A percentile compares a stretch with the other conserved stretches of the same genome.
These are phyloP conservation scores for Microthlaspi erraticum DNA, from an alignment of 345 rosid genomes.

Conservation along the genomic window DNA sequence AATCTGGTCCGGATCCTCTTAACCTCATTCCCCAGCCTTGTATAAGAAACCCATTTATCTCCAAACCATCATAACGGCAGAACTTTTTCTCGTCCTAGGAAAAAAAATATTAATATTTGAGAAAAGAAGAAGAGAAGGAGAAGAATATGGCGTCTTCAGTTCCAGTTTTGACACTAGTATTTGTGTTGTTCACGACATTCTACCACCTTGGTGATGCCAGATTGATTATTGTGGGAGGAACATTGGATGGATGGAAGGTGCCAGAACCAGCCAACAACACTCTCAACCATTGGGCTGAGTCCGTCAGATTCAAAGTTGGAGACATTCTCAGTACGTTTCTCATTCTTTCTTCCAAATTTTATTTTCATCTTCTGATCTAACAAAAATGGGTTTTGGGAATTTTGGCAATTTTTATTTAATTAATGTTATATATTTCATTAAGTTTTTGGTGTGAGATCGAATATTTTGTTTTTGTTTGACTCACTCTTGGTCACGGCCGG, in stretches of 20 bases:
- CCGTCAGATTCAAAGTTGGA: slow-evolving; percentile 46
- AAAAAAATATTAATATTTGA: background rate
- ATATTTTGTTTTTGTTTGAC: background rate
- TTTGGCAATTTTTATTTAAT: too few relatives aligned
- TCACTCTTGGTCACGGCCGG: background rate
- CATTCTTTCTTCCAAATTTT: background rate
- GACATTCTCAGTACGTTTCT: slow-evolving; percentile 52
- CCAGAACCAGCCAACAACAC: slow-evolving; percentile 47
- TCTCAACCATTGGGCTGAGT: slow-evolving; percentile 52
- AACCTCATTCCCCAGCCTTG: slow-evolving; percentile 5
- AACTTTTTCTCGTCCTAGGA: background rate
- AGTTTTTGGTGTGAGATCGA: background rate
- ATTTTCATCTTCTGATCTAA: background rate
- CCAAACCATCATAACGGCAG: slow-evolving; percentile 11
- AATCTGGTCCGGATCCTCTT: slow-evolving; percentile 5
- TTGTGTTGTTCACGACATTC: slow-evolving; percentile 38
- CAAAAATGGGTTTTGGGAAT: background rate
- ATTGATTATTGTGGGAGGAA: slow-evolving; percentile 59
- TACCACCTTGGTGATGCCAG: slow-evolving; percentile 45
- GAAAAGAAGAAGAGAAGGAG: background rate
- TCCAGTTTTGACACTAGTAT: slow-evolving; percentile 12
- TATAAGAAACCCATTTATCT: slow-evolving; percentile 12
- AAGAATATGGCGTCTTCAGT: slow-evolving; percentile 14
- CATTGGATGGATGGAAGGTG: slow-evolving; percentile 54
- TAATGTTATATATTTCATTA: background rate